Evolutionary conservation across 129 eudicot species (phyloP).

Genomic region (Calendula officinalis): DNA sequence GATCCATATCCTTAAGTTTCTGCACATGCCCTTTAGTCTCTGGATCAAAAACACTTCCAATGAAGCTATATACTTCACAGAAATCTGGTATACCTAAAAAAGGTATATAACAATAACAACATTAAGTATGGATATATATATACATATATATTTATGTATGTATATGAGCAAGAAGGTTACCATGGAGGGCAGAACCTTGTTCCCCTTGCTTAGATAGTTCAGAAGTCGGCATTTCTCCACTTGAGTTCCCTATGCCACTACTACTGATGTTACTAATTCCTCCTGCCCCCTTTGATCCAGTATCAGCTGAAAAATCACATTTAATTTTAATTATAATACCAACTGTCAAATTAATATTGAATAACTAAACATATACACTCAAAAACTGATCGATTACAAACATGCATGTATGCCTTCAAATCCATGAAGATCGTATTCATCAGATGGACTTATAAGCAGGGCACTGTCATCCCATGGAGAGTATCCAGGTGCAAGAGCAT

Average conservation of each 20-base stretch:
- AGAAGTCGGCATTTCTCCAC: slow-evolving; percentile 43
- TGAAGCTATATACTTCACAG: slow-evolving; percentile 93
- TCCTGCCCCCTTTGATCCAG: slow-evolving; percentile 53
- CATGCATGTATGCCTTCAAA: slow-evolving; percentile 63
- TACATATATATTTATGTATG: too few relatives aligned
- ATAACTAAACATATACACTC: background rate
- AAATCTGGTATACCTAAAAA: slow-evolving; percentile 83
- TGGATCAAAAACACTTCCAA: slow-evolving; percentile 95
- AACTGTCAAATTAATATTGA: slow-evolving; percentile 14
- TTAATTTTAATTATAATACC: background rate
- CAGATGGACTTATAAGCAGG: slow-evolving; percentile 49
- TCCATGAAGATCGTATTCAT: slow-evolving; percentile 57
- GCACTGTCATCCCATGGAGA: slow-evolving; percentile 84
- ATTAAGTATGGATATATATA: background rate
- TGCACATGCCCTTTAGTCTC: slow-evolving; percentile 66
- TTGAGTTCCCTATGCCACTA: slow-evolving; percentile 52
- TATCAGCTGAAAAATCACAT: slow-evolving; percentile 55
- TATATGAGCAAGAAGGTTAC: slow-evolving; percentile 34
- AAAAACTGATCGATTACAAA: slow-evolving; percentile 18
- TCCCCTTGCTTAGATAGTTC: slow-evolving; percentile 50
- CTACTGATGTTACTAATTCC: slow-evolving; percentile 42
- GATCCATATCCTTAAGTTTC: slow-evolving; percentile 98
- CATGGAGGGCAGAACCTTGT: slow-evolving; percentile 52
- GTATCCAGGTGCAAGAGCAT: slow-evolving; percentile 70
- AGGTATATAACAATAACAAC: slow-evolving; percentile 6